Base-by-base conservation (phyloP, 2,329 filamentous ascomycete species). In the Neofusicoccum laricinum region DNA sequence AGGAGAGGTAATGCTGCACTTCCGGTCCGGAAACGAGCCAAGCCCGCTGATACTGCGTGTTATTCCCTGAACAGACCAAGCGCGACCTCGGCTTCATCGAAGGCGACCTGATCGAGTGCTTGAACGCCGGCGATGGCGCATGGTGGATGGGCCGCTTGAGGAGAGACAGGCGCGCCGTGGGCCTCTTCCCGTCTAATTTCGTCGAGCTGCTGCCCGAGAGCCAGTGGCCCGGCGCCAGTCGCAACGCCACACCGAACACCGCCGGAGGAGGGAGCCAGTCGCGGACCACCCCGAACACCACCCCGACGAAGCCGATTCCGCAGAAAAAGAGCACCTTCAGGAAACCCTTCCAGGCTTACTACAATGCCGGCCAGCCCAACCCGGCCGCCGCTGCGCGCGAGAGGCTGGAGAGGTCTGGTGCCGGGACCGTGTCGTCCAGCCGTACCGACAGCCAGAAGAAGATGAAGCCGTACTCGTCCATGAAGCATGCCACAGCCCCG, bases 131-230 rank as follows among this genome's bases (percentile, higher is more conserved):
- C 68, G 95, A 99, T 79, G 95, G 95, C 61, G 93, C 92, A 51
- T 99, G 95, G 95, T 99, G 95, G 95, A 97, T 93, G 79, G 95
- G 95, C 53, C 88, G 94, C 68, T 80, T 99, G 74, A 91, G 89
- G 74, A 88, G 95, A 70, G 95, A 99, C 79, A 90, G 91, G 76
- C 88, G 93, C 73, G 93, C 94, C 72, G 89, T 97, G 71, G 95
- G 95, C 62, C 83, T 95, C 19, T 99, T 99, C 73, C 95, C 95
- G 0, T 97, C 93, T 72, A 99, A 99, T 79, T 99, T 99, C 74
- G 95, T 99, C 74, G 87, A 96, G 75, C 85, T 99, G 5, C 85
- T 99, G 36, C 90, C 91, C 63, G 88, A 95, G 66, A 86, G 88
- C 75, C 98, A 96, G 75, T 88, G 91, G 64, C 95, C 95, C 66